Base-by-base conservation (phyloP, 257 asterid genomes). In the Gynochthodes officinalis region DNA sequence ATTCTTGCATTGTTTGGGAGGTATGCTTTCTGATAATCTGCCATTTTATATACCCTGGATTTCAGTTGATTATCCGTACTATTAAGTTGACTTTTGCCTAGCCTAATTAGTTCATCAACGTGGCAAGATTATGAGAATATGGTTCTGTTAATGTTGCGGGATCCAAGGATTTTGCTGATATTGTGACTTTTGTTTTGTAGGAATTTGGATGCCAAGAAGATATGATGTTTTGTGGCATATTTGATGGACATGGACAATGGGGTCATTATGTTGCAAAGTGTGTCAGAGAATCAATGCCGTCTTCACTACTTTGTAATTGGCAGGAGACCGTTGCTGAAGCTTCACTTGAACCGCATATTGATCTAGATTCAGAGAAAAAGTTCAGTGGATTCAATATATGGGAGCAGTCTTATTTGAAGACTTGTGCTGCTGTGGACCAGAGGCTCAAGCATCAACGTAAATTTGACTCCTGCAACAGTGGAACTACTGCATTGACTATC, bases 231-330 rank as follows among this genome's bases (percentile, higher is more conserved):
- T 95, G 99, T 78, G 99, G 99, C 79, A 84, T 94, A 80, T 94
- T 94, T 72, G 99, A 94, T 25, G 99, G 99, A 52, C 99, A 94
- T 69, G 99, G 99, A 53, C 91, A 90, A 21, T 94, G 99, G 98
- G 98, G 98, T 40, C 95, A 94, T 85, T 87, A 78, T 79, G 97
- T 94, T 82, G 86, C 99, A 7, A 94, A 94, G 85, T 78, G 69
- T 35, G 96, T 94, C 35, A 81, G 98, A 73, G 96, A 91, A 74
- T 87, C 93, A 21, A 78, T 94, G 84, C 88, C 90, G 14, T 75
- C 89, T 21, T 81, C 91, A 58, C 90, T 94, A 67, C 89, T 88
- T 52, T 80, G 91, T 74, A 79, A 78, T 78, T 95, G 98, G 98
- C 96, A 92, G 77, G 94, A 95, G 63, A 59, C 81, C 3, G 84